phyloP scores from a whole-genome alignment of 257 asterid genomes.

The Anisodus tanguticus region DNA sequence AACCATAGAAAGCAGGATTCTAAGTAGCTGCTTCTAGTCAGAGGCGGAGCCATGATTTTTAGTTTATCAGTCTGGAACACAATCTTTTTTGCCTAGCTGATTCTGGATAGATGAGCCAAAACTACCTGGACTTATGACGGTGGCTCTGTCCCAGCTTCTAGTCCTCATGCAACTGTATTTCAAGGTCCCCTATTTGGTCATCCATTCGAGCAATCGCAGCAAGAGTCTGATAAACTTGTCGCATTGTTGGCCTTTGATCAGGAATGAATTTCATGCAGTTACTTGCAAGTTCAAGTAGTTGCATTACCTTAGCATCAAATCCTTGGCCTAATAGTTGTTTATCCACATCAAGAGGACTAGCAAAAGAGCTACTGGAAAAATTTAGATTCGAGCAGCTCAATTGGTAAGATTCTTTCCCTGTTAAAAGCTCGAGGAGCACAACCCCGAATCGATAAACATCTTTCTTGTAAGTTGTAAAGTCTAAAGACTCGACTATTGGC shows the following conservation, averaged over 20 bases:
- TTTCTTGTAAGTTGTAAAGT: constrained; percentile 12
- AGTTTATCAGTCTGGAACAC: neutral
- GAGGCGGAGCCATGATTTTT: neutral
- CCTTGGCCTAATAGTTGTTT: neutral
- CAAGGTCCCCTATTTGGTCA: neutral
- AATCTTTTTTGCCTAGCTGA: too few species aligned
- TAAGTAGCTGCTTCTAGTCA: neutral
- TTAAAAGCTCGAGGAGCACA: neutral
- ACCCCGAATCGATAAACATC: constrained; percentile 10
- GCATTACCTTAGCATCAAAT: neutral
- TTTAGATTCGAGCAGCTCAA: neutral
- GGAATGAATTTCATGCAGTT: neutral
- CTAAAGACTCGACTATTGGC: neutral
- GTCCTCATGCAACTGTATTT: neutral
- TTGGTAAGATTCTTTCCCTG: neutral
- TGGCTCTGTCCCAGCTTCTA: neutral
- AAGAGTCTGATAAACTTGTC: neutral
- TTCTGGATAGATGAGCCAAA: neutral
- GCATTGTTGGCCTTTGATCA: neutral
- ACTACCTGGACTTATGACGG: neutral
- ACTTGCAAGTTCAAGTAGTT: neutral
- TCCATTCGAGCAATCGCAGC: neutral
- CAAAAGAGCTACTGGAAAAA: neutral
- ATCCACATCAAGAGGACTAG: constrained; percentile 8
- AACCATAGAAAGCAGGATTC: neutral